Conservation (phyloP, 495 filamentous ascomycete genomes). For the Melanomma pulvis-pyrius region DNA sequence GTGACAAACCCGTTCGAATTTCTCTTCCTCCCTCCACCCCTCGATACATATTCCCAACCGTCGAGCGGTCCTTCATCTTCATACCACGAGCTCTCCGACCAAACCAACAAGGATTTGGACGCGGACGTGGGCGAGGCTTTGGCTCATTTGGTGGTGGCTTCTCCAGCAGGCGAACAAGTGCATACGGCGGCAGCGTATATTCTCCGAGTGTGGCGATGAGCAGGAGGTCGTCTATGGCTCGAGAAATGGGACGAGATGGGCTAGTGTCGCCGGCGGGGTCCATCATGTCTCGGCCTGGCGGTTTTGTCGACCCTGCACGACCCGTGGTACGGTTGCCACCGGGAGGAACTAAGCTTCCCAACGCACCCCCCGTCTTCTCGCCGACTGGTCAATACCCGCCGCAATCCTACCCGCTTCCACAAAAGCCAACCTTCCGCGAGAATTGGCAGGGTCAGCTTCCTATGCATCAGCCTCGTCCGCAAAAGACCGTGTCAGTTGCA, state of each 20-base stretch:
- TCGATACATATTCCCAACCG: constrained; percentile 86
- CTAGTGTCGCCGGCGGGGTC: constrained; percentile 78
- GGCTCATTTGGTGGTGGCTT: constrained; percentile 61
- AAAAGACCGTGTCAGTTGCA: constrained; percentile 91
- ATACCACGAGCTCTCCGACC: constrained; percentile 92
- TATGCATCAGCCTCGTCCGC: constrained; percentile 95
- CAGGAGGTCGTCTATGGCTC: constrained; percentile 83
- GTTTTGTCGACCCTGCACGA: constrained; percentile 60
- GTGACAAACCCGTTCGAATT: constrained; percentile 95
- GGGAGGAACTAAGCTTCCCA: constrained; percentile 45
- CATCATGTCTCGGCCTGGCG: constrained; percentile 66
- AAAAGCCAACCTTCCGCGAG: constrained; percentile 77
- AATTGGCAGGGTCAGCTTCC: constrained; percentile 74
- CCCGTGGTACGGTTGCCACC: constrained; percentile 89
- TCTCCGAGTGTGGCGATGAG: constrained; percentile 91
- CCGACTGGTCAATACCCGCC: constrained; percentile 55
- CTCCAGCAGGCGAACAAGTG: constrained; percentile 74
- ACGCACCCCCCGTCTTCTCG: constrained; percentile 14
- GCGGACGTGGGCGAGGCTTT: constrained; percentile 71
- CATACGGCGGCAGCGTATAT: constrained; percentile 80
- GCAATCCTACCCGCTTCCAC: constrained; percentile 57
- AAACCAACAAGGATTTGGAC: constrained; percentile 79
- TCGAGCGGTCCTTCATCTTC: constrained; percentile 94
- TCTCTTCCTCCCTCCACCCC: constrained; percentile 78
- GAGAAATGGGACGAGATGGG: constrained; percentile 70